Evolutionary conservation across 129 eudicot species (phyloP).

Genomic region (Flaveria sonorensis): DNA sequence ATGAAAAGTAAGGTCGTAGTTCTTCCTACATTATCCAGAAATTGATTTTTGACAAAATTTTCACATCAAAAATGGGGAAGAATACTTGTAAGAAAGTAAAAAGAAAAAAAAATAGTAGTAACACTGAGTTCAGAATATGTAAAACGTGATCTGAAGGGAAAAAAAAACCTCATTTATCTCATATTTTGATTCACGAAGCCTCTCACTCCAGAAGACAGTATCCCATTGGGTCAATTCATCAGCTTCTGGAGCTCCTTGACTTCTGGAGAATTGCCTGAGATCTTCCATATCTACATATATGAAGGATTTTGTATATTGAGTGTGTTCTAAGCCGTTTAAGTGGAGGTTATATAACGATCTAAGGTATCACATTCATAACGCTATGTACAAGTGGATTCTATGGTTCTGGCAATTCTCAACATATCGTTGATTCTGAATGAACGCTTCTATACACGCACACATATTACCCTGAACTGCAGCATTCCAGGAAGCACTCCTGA

Average conservation of each 20-base stretch:
- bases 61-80: not conserved
- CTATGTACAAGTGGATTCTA: too few species aligned
- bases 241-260: constrained; percentile 86
- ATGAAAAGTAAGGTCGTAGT: constrained; percentile 84
- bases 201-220: constrained; percentile 86
- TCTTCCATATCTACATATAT: constrained; percentile 76
- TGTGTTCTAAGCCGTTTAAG: not conserved
- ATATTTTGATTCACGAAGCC: constrained; percentile 94
- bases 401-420: too few species aligned
- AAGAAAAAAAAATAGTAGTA: not conserved
- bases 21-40: constrained; percentile 68
- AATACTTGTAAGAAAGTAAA: not conserved
- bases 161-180: constrained; percentile 86
- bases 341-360: too few species aligned
- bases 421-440: not conserved
- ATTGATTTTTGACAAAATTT: constrained; percentile 6
- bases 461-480: constrained; percentile 84
- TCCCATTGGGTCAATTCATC: constrained; percentile 86
- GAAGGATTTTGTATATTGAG: not conserved
- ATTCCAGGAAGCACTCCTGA: constrained; percentile 92
- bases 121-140: too few species aligned
- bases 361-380: too few species aligned
- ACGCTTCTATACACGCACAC: too few species aligned
- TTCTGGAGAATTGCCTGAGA: constrained; percentile 61
- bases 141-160: not conserved